Percentiles rank a stretch among this genome's conserved stretches.
Conservation (phyloP, 352 stramenopile genomes). For the Pythium phragmitis region DNA sequence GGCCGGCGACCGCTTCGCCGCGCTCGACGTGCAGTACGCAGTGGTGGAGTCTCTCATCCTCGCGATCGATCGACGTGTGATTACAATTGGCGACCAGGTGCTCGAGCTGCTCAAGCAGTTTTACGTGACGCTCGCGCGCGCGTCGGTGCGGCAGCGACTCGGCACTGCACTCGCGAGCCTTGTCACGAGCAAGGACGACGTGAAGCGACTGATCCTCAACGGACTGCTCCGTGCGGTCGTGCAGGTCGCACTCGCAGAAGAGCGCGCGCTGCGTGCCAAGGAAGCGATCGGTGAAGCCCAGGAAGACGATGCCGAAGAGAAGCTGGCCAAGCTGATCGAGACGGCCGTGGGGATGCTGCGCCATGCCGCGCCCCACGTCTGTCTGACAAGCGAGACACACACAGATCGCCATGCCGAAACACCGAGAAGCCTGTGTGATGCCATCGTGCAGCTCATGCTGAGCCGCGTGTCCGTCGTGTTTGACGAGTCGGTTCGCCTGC, state of each 20-base stretch:
- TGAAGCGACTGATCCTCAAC: slow-evolving; percentile 41
- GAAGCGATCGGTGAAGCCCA: not conserved
- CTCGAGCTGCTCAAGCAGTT: slow-evolving; percentile 71
- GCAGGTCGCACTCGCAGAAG: slow-evolving; percentile 39
- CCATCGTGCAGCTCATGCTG: slow-evolving; percentile 56
- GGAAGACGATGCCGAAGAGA: slow-evolving; percentile 15
- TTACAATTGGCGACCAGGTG: slow-evolving; percentile 20
- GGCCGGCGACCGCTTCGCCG: slow-evolving; percentile 25
- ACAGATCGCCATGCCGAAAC: not conserved
- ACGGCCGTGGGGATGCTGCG: slow-evolving; percentile 15
- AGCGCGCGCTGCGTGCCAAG: not conserved
- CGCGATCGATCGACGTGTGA: not conserved
- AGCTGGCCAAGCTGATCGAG: slow-evolving; percentile 6
- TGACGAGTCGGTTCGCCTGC: slow-evolving; percentile 49
- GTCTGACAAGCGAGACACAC: not conserved
- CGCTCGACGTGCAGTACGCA: slow-evolving; percentile 22
- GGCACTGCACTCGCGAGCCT: slow-evolving; percentile 31
- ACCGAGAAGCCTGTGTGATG: slow-evolving; percentile 32
- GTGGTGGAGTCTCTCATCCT: slow-evolving; percentile 15
- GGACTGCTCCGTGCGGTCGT: slow-evolving; percentile 43
- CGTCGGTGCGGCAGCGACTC: slow-evolving; percentile 32
- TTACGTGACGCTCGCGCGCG: slow-evolving; percentile 57
- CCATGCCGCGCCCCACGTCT: slow-evolving; percentile 31
- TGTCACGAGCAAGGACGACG: slow-evolving; percentile 43
- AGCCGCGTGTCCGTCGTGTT: slow-evolving; percentile 53